Percentiles rank a stretch among this genome's conserved stretches.
Evolutionary conservation across 108 stramenopile species (phyloP).

Genomic region (Skeletonema grethae): DNA sequence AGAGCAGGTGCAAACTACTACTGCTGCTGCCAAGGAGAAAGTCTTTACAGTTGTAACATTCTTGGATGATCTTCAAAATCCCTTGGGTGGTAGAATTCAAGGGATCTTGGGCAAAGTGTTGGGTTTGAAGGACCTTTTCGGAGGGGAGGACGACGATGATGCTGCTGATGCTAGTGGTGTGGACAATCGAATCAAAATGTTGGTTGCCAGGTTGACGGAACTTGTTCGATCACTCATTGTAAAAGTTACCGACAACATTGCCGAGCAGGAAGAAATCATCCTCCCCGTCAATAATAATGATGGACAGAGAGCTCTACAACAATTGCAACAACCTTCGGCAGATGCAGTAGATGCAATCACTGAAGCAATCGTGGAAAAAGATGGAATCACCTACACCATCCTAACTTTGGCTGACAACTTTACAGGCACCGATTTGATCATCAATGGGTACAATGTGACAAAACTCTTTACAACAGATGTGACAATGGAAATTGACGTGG

Average conservation of each 20-base stretch:
- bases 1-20: too few relatives aligned
- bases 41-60: slow-evolving; percentile 12
- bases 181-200: not conserved
- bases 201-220: slow-evolving; percentile 9
- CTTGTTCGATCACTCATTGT: slow-evolving; percentile 3
- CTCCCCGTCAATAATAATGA: not conserved
- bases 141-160: not conserved
- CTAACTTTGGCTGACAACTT: slow-evolving; percentile 12
- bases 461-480: slow-evolving; percentile 16
- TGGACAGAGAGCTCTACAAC: slow-evolving; percentile 9
- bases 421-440: slow-evolving; percentile 5
- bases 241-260: not conserved
- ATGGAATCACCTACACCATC: slow-evolving; percentile 5
- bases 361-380: slow-evolving; percentile 12
- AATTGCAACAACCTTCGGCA: not conserved
- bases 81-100: not conserved
- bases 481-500: not conserved
- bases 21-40: not conserved
- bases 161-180: too few relatives aligned
- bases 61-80: slow-evolving; percentile 1
- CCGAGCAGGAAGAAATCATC: not conserved
- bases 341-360: not conserved
- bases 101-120: slow-evolving; percentile 3
- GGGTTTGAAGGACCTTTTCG: not conserved
- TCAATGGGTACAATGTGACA: slow-evolving; percentile 16